phyloP scores from a whole-genome alignment of 2,329 filamentous ascomycete species.

The Clarireedia sp. region DNA sequence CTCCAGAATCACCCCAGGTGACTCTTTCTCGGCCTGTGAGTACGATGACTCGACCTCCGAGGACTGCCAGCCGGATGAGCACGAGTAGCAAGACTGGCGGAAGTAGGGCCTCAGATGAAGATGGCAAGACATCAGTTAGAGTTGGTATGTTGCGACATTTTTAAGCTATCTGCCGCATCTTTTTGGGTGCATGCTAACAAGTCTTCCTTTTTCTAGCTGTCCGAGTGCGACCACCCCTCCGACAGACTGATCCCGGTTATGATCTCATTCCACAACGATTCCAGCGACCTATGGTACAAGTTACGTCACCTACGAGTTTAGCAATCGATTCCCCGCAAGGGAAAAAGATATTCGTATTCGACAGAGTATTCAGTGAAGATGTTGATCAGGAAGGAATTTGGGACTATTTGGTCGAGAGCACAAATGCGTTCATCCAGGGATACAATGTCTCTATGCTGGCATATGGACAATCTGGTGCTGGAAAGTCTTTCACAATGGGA shows the following conservation, averaged over 20 bases:
- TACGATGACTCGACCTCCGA: constrained; percentile 65
- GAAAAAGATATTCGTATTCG: constrained; percentile 92
- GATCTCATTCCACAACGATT: constrained; percentile 95
- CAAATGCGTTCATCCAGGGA: constrained; percentile 82
- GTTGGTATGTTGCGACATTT: constrained; percentile 62
- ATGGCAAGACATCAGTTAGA: constrained; percentile 86
- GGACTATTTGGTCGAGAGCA: constrained; percentile 88
- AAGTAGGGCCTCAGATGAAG: constrained; percentile 83
- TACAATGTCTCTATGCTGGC: constrained; percentile 98
- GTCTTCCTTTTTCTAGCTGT: constrained; percentile 53
- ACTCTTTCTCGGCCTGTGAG: constrained; percentile 65
- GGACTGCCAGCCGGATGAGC: constrained; percentile 81
- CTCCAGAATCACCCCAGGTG: constrained; percentile 56
- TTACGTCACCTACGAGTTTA: constrained; percentile 75
- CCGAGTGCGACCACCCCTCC: constrained; percentile 81
- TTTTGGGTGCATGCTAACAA: neutral
- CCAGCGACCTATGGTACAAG: constrained; percentile 85
- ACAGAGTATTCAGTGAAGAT: constrained; percentile 83
- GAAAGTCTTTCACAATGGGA: constrained; percentile 98
- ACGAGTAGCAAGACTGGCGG: constrained; percentile 70
- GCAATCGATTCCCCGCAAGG: constrained; percentile 87
- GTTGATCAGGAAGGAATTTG: constrained; percentile 83
- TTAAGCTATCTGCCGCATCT: neutral
- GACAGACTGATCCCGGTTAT: constrained; percentile 78
- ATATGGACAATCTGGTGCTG: constrained; percentile 94